Conservation (phyloP, 1,284 basidiomycete genomes). For the Fistulina hepatica region DNA sequence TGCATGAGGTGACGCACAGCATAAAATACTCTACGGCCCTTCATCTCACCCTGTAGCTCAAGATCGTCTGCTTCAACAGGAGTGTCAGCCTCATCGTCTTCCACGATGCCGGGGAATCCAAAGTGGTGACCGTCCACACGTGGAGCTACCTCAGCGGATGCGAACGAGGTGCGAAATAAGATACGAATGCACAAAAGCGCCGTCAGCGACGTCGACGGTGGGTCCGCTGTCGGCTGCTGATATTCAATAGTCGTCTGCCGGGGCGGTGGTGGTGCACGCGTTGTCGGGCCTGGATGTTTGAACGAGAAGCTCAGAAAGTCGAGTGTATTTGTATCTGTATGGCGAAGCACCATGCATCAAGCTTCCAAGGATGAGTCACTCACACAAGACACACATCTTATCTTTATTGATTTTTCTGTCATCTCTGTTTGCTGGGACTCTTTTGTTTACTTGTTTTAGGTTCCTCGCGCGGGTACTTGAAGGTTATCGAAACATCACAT, state of each 20-base stretch:
- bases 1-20: conserved; percentile 51
- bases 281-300: too few species aligned
- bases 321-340: too few species aligned
- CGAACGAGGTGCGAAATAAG: conserved; percentile 65
- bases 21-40: conserved; percentile 59
- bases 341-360: too few species aligned
- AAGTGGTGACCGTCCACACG: conserved; percentile 69
- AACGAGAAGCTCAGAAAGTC: too few species aligned
- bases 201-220: conserved; percentile 61
- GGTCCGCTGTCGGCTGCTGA: conserved; percentile 45
- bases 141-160: conserved; percentile 57
- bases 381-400: too few species aligned
- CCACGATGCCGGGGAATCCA: conserved; percentile 67
- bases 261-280: conserved; percentile 50
- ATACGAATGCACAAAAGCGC: conserved; percentile 66
- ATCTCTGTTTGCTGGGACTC: too few species aligned
- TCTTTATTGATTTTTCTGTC: too few species aligned
- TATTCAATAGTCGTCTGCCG: conserved; percentile 47
- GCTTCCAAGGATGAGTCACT: too few species aligned
- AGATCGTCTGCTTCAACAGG: conserved; percentile 29
- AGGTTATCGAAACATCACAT: too few species aligned
- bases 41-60: conserved; percentile 54
- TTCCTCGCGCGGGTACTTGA: too few species aligned
- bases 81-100: conserved; percentile 49
- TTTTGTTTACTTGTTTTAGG: too few species aligned